Evolutionary conservation across 2,329 filamentous ascomycete species (phyloP).

Genomic region (Aspergillus unguis): DNA sequence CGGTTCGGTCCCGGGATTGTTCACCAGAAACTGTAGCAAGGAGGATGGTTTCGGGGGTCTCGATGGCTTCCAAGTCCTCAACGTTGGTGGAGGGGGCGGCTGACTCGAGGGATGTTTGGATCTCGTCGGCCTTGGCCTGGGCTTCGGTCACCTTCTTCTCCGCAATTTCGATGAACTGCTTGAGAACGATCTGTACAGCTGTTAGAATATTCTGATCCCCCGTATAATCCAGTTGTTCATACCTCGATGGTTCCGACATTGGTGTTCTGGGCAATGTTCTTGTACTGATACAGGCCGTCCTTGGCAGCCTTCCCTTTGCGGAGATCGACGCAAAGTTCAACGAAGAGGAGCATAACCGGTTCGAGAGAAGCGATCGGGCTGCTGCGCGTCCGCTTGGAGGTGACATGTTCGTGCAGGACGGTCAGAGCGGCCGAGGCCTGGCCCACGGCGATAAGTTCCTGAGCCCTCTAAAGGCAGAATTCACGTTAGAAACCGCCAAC

Average conservation of each 20-base stretch:
- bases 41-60: slow-evolving; percentile 97
- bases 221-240: slow-evolving; percentile 18
- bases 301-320: slow-evolving; percentile 98
- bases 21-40: slow-evolving; percentile 97
- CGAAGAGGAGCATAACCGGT: slow-evolving; percentile 96
- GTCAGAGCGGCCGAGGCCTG: slow-evolving; percentile 89
- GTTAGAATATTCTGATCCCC: slow-evolving; percentile 9
- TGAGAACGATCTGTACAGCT: slow-evolving; percentile 70
- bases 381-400: slow-evolving; percentile 95
- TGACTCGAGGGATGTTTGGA: slow-evolving; percentile 82
- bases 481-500: slow-evolving; percentile 10
- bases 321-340: slow-evolving; percentile 93
- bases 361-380: slow-evolving; percentile 93
- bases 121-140: slow-evolving; percentile 92
- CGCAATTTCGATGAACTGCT: slow-evolving; percentile 96
- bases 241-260: slow-evolving; percentile 98
- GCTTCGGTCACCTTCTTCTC: slow-evolving; percentile 94
- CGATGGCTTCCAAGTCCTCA: slow-evolving; percentile 92
- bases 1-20: slow-evolving; percentile 94
- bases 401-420: slow-evolving; percentile 98
- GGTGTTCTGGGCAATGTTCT: slow-evolving; percentile 99
- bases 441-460: slow-evolving; percentile 97
- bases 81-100: slow-evolving; percentile 69
- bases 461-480: slow-evolving; percentile 63
- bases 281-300: slow-evolving; percentile 98